phyloP scores from a whole-genome alignment of 768 basidiomycete species.

The Kwoniella sp. region DNA sequence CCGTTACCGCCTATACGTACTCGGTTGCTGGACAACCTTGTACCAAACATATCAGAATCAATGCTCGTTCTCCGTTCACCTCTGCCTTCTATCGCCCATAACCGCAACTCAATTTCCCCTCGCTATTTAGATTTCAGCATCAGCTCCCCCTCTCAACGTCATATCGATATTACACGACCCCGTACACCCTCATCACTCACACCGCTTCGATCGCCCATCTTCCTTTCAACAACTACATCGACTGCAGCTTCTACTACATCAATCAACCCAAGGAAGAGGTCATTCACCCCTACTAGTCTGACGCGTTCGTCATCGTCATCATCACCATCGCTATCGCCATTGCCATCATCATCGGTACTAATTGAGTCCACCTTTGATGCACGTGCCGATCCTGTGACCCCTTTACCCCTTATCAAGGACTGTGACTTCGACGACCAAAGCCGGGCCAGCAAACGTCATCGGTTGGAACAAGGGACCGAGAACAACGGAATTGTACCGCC shows the following conservation, averaged over 20 bases:
- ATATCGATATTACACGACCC: not conserved
- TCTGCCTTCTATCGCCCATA: slow-evolving; percentile 1
- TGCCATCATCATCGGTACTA: not conserved
- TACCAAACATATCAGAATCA: not conserved
- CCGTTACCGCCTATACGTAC: not conserved
- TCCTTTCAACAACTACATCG: slow-evolving; percentile 7
- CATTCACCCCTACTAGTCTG: not conserved
- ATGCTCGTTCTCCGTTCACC: slow-evolving; percentile 3
- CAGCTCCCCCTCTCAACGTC: not conserved
- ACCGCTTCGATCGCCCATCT: slow-evolving; percentile 14
- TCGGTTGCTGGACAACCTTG: not conserved
- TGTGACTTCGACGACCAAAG: not conserved
- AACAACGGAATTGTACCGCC: not conserved
- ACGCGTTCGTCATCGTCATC: not conserved
- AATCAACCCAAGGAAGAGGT: slow-evolving; percentile 5
- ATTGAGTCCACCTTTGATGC: not conserved
- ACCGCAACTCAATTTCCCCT: not conserved
- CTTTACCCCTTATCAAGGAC: not conserved
- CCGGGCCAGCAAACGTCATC: not conserved
- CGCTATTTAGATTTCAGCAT: not conserved
- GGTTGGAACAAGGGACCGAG: slow-evolving; percentile 1
- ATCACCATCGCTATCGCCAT: not conserved
- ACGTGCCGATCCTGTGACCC: not conserved
- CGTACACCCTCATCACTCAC: not conserved
- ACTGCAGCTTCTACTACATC: slow-evolving; percentile 1